A percentile compares a stretch with the other conserved stretches of the same genome.
Evolutionary conservation across 2,329 filamentous ascomycete species (phyloP).

Genomic region (Cladorrhinum sp.): DNA sequence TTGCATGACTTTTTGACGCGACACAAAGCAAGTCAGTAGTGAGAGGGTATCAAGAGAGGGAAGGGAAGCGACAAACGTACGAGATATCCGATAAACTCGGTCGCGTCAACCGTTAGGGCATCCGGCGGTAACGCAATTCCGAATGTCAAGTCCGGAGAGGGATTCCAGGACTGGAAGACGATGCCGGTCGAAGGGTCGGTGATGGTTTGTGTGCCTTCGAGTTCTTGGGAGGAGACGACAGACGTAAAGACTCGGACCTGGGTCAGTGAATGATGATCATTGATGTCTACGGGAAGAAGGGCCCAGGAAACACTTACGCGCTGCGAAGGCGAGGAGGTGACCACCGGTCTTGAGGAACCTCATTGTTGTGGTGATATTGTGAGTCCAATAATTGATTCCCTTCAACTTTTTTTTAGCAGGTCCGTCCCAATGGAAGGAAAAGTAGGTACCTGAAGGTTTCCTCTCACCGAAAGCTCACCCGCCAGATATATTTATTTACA

Average conservation of each 20-base stretch:
- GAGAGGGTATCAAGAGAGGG: not conserved
- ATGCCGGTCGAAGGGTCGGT: conserved; percentile 47
- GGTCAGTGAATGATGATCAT: not conserved
- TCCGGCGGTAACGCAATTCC: conserved; percentile 47
- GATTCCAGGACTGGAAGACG: conserved; percentile 47
- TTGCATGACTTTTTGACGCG: not conserved
- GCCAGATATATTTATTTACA: not conserved
- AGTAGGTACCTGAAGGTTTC: too few species aligned
- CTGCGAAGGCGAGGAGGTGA: not conserved
- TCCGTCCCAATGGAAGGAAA: too few species aligned
- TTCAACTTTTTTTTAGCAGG: too few species aligned
- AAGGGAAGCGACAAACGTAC: conserved; percentile 32
- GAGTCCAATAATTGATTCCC: too few species aligned
- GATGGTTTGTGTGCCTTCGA: conserved; percentile 30
- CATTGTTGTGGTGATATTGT: not conserved
- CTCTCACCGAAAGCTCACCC: too few species aligned
- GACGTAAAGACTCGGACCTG: not conserved
- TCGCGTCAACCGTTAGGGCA: conserved; percentile 40
- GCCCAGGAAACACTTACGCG: not conserved
- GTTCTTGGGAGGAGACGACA: conserved; percentile 5
- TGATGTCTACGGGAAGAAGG: too few species aligned
- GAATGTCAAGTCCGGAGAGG: conserved; percentile 38
- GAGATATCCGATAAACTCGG: conserved; percentile 52
- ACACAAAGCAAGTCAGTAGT: not conserved
- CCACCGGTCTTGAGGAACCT: not conserved